phyloP scores from a whole-genome alignment of 192 early-diverging fungal genomes.

The Coemansia sp. region DNA sequence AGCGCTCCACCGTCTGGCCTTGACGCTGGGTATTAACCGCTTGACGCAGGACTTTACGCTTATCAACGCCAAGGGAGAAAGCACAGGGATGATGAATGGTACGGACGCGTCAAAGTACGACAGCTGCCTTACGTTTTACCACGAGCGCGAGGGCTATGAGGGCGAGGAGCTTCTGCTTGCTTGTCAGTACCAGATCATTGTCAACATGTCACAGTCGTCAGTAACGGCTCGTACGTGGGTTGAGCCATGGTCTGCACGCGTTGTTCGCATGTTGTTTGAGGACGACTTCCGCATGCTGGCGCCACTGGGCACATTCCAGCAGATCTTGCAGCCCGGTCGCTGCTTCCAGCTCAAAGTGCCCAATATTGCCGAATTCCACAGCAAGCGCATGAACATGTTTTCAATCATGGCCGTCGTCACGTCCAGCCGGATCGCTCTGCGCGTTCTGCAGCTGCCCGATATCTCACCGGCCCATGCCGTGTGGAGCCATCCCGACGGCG shows the following conservation, averaged over 20 bases:
- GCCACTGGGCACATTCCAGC: constrained; percentile 51
- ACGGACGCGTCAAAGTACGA: constrained; percentile 38
- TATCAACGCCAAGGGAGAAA: constrained; percentile 49
- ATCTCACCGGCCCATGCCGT: constrained; percentile 37
- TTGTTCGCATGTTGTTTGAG: constrained; percentile 47
- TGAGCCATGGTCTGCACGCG: constrained; percentile 49
- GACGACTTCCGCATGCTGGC: constrained; percentile 49
- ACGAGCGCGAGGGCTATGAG: constrained; percentile 52
- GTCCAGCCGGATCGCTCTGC: constrained; percentile 42
- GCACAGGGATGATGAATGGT: constrained; percentile 40
- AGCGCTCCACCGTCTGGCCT: constrained; percentile 46
- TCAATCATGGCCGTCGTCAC: constrained; percentile 52
- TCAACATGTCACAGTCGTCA: constrained; percentile 51
- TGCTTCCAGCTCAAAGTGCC: constrained; percentile 56
- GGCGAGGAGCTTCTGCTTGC: constrained; percentile 42
- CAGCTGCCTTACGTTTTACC: constrained; percentile 50
- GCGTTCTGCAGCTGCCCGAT: constrained; percentile 44
- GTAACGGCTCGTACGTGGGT: constrained; percentile 51
- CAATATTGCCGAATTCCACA: constrained; percentile 52
- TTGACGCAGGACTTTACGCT: constrained; percentile 50
- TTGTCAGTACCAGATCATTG: constrained; percentile 52
- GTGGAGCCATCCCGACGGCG: constrained; percentile 34
- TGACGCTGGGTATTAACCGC: constrained; percentile 39
- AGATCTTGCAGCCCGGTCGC: constrained; percentile 52
- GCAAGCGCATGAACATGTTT: constrained; percentile 55